Conservation (phyloP, 805 yeast genomes). For the Cyberlindnera petersonii region DNA sequence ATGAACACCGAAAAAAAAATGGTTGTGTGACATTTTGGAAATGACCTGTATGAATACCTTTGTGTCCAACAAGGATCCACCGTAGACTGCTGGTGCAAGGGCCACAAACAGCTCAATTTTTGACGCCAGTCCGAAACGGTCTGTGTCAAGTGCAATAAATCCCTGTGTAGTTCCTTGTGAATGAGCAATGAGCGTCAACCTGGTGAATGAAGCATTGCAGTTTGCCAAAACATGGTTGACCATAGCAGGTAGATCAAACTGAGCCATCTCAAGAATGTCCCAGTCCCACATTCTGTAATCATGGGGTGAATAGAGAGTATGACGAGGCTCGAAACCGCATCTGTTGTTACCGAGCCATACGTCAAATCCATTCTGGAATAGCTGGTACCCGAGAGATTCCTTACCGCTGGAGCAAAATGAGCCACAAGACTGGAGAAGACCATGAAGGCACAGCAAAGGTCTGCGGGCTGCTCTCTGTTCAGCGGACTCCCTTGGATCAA, state of each 20-base stretch:
- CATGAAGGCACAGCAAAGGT: conserved; percentile 81
- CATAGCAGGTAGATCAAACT: conserved; percentile 71
- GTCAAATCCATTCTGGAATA: conserved; percentile 59
- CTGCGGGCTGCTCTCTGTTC: conserved; percentile 32
- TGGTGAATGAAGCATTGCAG: conserved; percentile 32
- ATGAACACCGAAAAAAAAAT: conserved; percentile 65
- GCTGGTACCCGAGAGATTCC: conserved; percentile 65
- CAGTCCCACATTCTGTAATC: conserved; percentile 81
- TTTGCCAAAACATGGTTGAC: conserved; percentile 52
- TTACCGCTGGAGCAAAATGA: conserved; percentile 82
- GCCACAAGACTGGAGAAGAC: conserved; percentile 82
- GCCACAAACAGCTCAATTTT: conserved; percentile 69
- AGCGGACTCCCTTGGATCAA: conserved; percentile 38
- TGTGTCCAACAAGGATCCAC: conserved; percentile 69
- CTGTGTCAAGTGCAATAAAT: conserved; percentile 59
- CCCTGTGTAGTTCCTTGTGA: conserved; percentile 93
- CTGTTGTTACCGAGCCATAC: conserved; percentile 92
- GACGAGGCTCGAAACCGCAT: conserved; percentile 77
- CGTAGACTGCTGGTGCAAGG: conserved; percentile 88
- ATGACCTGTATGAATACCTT: conserved; percentile 60
- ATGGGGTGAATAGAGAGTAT: conserved; percentile 40
- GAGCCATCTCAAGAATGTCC: conserved; percentile 84
- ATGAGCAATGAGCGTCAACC: conserved; percentile 70
- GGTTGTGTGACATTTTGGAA: conserved; percentile 44
- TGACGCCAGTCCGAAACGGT: conserved; percentile 41